Conservation (phyloP, 805 yeast genomes). For the Saccharomycopsis schoenii region DNA sequence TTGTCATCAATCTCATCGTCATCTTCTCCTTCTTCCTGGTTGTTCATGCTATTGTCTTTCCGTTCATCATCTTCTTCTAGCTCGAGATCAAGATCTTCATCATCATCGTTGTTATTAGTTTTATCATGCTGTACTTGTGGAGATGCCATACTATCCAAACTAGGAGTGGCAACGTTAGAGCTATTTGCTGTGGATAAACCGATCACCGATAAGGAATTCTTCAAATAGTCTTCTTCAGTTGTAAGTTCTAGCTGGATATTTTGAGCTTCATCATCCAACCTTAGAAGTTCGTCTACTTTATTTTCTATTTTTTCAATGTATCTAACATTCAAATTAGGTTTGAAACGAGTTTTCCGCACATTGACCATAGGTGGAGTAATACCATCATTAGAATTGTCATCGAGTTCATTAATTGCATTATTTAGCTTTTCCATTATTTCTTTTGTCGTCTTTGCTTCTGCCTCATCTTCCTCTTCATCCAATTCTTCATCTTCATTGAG, state of each 20-base stretch:
- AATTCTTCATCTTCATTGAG: slow-evolving; percentile 30
- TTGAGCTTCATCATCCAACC: slow-evolving; percentile 76
- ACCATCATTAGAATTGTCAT: slow-evolving; percentile 56
- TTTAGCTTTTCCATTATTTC: slow-evolving; percentile 20
- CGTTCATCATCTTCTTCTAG: slow-evolving; percentile 7
- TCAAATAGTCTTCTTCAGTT: slow-evolving; percentile 28
- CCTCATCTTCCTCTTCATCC: slow-evolving; percentile 36
- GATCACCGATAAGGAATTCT: slow-evolving; percentile 22
- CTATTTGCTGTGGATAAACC: neutral
- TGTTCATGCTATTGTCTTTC: slow-evolving; percentile 10
- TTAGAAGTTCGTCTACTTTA: slow-evolving; percentile 65
- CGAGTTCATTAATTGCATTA: slow-evolving; percentile 20
- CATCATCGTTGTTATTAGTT: slow-evolving; percentile 1
- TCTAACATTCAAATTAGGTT: slow-evolving; percentile 57
- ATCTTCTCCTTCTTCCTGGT: slow-evolving; percentile 32
- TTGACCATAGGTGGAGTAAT: slow-evolving; percentile 71
- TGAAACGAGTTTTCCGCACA: slow-evolving; percentile 59
- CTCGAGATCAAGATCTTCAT: slow-evolving; percentile 2
- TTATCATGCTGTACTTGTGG: slow-evolving; percentile 4
- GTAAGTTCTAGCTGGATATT: slow-evolving; percentile 20
- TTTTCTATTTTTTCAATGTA: slow-evolving; percentile 71
- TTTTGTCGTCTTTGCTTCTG: slow-evolving; percentile 8
- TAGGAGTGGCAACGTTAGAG: neutral
- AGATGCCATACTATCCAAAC: slow-evolving; percentile 2
- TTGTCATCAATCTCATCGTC: slow-evolving; percentile 6